These are phyloP conservation scores for Metschnikowia anglica DNA, from an alignment of 805 yeast genomes.

Conservation along the genomic window DNA sequence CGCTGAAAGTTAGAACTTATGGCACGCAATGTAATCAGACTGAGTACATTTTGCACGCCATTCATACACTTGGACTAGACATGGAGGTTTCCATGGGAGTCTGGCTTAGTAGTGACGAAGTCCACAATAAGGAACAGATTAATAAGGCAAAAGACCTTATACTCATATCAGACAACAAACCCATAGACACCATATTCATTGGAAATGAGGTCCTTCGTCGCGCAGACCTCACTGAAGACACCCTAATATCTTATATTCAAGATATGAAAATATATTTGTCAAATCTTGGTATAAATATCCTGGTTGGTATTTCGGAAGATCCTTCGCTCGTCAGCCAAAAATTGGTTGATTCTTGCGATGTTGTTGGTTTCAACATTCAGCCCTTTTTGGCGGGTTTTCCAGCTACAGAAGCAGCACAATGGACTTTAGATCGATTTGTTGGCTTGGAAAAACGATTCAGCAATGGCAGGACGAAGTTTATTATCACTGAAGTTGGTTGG, in stretches of 20 bases:
- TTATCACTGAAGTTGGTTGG: conserved; percentile 71
- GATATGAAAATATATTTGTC: conserved; percentile 40
- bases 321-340: conserved; percentile 46
- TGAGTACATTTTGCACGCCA: conserved; percentile 51
- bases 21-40: conserved; percentile 65
- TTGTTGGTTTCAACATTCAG: conserved; percentile 62
- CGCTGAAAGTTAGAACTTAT: conserved; percentile 55
- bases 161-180: conserved; percentile 38
- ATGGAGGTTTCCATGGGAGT: conserved; percentile 62
- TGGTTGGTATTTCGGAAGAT: conserved; percentile 63
- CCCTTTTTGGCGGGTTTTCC: conserved; percentile 65
- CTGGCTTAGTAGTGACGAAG: conserved; percentile 53
- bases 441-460: conserved; percentile 32
- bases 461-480: conserved; percentile 30
- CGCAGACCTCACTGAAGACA: conserved; percentile 41
- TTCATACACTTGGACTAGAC: conserved; percentile 48
- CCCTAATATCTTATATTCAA: conserved; percentile 42
- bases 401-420: conserved; percentile 47
- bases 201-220: conserved; percentile 66
- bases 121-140: conserved; percentile 48
- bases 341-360: conserved; percentile 47
- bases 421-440: conserved; percentile 46
- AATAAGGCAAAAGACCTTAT: conserved; percentile 43
- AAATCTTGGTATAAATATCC: conserved; percentile 38
- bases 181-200: conserved; percentile 52